phyloP scores from a whole-genome alignment of 1,284 basidiomycete species.

The Volvariella surrecta region DNA sequence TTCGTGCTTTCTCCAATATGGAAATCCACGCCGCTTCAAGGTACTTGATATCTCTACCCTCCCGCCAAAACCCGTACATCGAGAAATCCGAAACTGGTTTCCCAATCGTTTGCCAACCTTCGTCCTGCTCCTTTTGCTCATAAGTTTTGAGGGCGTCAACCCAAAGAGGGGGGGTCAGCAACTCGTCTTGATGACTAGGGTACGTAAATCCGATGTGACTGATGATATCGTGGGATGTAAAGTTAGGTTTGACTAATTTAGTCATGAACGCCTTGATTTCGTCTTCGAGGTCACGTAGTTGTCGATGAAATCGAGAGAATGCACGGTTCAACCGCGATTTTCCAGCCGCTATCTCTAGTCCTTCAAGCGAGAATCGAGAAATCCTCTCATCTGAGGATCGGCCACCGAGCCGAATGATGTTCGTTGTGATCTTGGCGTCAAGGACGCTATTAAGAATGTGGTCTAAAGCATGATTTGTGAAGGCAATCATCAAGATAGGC shows the following conservation, averaged over 20 bases:
- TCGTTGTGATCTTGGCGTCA: conserved; percentile 49
- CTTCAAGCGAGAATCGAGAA: conserved; percentile 47
- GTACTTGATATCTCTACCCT: conserved; percentile 29
- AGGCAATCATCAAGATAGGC: conserved; percentile 62
- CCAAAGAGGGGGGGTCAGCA: conserved; percentile 35
- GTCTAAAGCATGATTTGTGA: conserved; percentile 72
- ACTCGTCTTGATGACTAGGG: conserved; percentile 31
- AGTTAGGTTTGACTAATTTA: conserved; percentile 24
- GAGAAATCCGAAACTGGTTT: conserved; percentile 23
- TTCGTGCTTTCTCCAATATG: no score
- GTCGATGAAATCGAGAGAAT: conserved; percentile 23
- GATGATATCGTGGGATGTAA: conserved; percentile 31
- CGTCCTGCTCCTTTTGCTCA: conserved; percentile 8
- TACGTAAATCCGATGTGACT: conserved; percentile 29
- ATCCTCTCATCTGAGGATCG: conserved; percentile 53
- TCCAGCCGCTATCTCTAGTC: conserved; percentile 35
- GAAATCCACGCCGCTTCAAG: no score
- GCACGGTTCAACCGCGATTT: conserved; percentile 31
- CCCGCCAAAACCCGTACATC: conserved; percentile 40
- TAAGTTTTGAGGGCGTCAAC: conserved; percentile 13
- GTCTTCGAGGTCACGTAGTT: conserved; percentile 35
- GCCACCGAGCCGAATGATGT: conserved; percentile 57
- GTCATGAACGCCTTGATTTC: conserved; percentile 38
- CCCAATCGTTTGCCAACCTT: conserved; percentile 6
- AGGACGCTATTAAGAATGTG: conserved; percentile 56